These are phyloP conservation scores for Arachis monticola DNA, from an alignment of 331 rosid genomes.

Conservation along the genomic window DNA sequence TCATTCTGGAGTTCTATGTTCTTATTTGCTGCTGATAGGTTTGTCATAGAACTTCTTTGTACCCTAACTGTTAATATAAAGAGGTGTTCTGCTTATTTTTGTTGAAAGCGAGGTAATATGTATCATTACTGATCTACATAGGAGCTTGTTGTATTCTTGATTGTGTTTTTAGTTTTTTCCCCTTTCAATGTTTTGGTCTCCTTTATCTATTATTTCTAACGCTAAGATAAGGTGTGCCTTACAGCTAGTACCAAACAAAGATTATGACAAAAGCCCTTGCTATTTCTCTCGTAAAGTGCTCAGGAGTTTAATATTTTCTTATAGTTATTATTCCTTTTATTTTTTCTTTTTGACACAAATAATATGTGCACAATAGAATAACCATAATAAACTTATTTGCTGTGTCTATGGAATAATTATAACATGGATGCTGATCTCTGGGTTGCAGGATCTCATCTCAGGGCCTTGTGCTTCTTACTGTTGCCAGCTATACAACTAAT, in stretches of 20 bases:
- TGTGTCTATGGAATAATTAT: conserved; percentile 15
- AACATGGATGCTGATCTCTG: conserved; percentile 32
- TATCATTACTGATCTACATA: conserved; percentile 12
- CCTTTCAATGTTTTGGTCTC: not conserved
- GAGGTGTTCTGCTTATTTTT: conserved; percentile 15
- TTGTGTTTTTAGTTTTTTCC: conserved; percentile 14
- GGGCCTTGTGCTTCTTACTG: conserved; percentile 71
- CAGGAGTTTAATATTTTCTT: conserved; percentile 22
- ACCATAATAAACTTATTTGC: conserved; percentile 17
- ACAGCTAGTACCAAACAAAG: conserved; percentile 2
- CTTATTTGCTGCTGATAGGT: conserved; percentile 56
- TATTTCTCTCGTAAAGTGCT: not conserved
- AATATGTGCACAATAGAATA: conserved; percentile 9
- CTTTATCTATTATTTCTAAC: not conserved
- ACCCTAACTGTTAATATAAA: not conserved
- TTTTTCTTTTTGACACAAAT: not conserved
- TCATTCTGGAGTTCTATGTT: conserved; percentile 55
- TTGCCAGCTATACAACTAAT: conserved; percentile 84
- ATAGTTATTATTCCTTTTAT: not conserved
- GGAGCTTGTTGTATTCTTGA: conserved; percentile 10
- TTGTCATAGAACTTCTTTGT: conserved; percentile 41
- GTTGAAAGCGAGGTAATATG: conserved; percentile 13
- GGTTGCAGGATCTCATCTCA: conserved; percentile 73
- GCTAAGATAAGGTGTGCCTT: conserved; percentile 8
- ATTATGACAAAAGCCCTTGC: conserved; percentile 1